Evolutionary conservation across 2,329 filamentous ascomycete genomes (phyloP).

Genomic region (Xylariaceae sp.): DNA sequence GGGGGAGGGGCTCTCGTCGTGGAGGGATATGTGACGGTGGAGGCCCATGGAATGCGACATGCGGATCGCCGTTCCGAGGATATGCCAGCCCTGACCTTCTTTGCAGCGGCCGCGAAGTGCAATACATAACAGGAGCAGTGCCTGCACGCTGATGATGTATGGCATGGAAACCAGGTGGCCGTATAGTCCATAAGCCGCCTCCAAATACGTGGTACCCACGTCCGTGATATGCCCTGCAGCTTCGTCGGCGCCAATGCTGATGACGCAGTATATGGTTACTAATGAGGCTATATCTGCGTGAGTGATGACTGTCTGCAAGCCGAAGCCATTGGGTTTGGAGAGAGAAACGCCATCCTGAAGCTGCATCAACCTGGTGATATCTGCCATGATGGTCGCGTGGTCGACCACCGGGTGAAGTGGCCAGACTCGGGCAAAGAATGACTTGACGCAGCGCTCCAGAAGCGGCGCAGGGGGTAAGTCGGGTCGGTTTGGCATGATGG

Average conservation of each 20-base stretch:
- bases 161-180: constrained; percentile 13
- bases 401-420: constrained; percentile 16
- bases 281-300: constrained; percentile 1
- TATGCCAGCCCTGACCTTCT: neutral
- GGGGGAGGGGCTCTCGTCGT: neutral
- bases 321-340: neutral
- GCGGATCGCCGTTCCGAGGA: constrained; percentile 15
- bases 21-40: constrained; percentile 8
- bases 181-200: constrained; percentile 10
- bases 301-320: neutral
- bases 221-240: constrained; percentile 5
- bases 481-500: constrained; percentile 3
- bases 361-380: constrained; percentile 1
- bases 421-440: constrained; percentile 14
- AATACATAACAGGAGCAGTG: constrained; percentile 3
- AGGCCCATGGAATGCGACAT: constrained; percentile 20
- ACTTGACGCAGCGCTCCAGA: constrained; percentile 5
- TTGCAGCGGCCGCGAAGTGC: neutral
- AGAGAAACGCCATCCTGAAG: neutral
- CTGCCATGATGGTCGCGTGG: constrained; percentile 4
- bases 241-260: constrained; percentile 15
- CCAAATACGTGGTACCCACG: constrained; percentile 7
- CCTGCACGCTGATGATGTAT: constrained; percentile 14
- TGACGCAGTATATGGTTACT: constrained; percentile 10
- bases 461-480: constrained; percentile 6